Conservation (phyloP, 306 rosid genomes). For the Fagus sylvatica region DNA sequence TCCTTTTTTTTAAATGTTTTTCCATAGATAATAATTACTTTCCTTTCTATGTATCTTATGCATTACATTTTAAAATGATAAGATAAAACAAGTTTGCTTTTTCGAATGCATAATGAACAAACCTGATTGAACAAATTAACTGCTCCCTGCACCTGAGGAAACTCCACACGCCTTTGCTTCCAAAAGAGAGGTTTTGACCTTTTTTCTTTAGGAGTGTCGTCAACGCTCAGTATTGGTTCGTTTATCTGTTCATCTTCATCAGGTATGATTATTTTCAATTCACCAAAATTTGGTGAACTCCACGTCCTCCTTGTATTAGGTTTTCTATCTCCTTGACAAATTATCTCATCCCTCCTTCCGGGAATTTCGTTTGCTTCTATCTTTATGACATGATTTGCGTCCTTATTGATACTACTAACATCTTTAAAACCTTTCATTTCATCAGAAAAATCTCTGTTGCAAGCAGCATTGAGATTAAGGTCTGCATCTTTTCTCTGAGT, state of each 20-base stretch:
- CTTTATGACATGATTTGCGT: conserved; percentile 41
- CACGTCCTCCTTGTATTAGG: conserved; percentile 67
- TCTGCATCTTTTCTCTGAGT: conserved; percentile 37
- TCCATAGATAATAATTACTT: background rate
- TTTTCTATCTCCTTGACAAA: conserved; percentile 67
- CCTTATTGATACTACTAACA: conserved; percentile 35
- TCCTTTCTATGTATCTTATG: background rate
- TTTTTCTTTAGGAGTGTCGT: conserved; percentile 79
- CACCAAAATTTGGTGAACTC: conserved; percentile 57
- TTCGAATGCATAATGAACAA: conserved; percentile 25
- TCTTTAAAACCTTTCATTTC: conserved; percentile 46
- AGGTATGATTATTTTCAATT: conserved; percentile 62
- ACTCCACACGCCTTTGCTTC: conserved; percentile 64
- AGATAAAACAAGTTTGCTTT: conserved; percentile 12
- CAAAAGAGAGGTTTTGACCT: conserved; percentile 64
- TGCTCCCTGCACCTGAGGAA: conserved; percentile 54
- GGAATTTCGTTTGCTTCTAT: conserved; percentile 46
- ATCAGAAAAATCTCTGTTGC: conserved; percentile 33
- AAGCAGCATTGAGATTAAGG: conserved; percentile 32
- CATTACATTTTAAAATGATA: background rate
- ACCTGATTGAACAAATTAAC: conserved; percentile 71
- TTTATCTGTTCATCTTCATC: conserved; percentile 57
- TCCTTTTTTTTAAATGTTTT: background rate
- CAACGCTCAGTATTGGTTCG: conserved; percentile 27
- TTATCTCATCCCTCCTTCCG: conserved; percentile 51